Percentiles rank a stretch among this genome's conserved stretches.
These are phyloP conservation scores for Verticillium tricorpus DNA, from an alignment of 2,329 filamentous ascomycete genomes.

Conservation along the genomic window DNA sequence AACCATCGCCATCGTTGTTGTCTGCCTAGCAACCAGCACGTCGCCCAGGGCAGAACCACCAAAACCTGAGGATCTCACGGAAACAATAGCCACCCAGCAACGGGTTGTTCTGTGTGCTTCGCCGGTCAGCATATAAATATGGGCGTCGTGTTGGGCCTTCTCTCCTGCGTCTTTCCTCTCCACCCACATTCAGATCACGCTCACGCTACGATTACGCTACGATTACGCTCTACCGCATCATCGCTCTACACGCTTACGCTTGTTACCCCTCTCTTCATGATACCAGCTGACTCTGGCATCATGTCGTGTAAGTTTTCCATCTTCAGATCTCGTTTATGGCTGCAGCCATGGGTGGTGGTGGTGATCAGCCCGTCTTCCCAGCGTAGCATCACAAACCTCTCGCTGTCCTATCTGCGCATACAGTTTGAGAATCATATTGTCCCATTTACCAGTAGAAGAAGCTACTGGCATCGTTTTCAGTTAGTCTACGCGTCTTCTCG, in stretches of 20 bases:
- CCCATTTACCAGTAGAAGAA: not conserved
- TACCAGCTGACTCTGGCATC: not conserved
- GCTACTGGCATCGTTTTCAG: not conserved
- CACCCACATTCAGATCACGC: not conserved
- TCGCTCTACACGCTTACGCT: not conserved
- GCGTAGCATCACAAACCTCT: not conserved
- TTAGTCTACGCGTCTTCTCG: too few relatives aligned
- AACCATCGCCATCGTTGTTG: not conserved
- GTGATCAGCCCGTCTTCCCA: not conserved
- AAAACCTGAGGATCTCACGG: not conserved
- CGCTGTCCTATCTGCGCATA: not conserved
- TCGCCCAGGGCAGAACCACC: not conserved
- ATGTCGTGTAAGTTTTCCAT: conserved; percentile 1
- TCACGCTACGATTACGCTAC: not conserved
- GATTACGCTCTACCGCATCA: not conserved
- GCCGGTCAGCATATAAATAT: not conserved
- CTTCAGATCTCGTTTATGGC: not conserved
- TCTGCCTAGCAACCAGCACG: not conserved
- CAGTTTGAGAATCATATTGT: not conserved
- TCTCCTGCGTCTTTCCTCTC: not conserved
- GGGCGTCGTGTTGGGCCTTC: not conserved
- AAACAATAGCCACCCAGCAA: not conserved
- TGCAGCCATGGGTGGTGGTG: not conserved
- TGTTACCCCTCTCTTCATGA: not conserved
- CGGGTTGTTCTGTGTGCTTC: not conserved